phyloP scores from a whole-genome alignment of 352 stramenopile species.

The Pythium sp. region DNA sequence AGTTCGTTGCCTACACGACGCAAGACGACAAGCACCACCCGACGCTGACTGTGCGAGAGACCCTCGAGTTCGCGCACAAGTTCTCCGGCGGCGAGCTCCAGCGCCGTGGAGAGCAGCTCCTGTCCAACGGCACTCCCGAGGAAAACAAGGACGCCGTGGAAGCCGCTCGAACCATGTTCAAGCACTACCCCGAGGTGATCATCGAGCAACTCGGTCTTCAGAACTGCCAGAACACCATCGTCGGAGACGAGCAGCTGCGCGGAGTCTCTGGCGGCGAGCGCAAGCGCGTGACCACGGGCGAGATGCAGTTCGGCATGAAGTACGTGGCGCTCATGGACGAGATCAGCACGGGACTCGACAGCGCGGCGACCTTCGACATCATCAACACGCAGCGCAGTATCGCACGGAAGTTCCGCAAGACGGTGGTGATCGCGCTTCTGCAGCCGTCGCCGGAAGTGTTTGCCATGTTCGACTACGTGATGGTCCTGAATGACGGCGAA shows the following conservation, averaged over 20 bases:
- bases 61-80: too few relatives aligned
- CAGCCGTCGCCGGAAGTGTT: slow-evolving; percentile 65
- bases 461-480: slow-evolving; percentile 47
- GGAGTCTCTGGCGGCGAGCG: slow-evolving; percentile 62
- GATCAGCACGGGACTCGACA: slow-evolving; percentile 58
- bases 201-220: slow-evolving; percentile 1
- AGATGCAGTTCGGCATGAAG: slow-evolving; percentile 76
- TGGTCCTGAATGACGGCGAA: slow-evolving; percentile 47
- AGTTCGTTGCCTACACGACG: too few relatives aligned
- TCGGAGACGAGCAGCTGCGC: too few relatives aligned
- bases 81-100: too few relatives aligned
- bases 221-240: slow-evolving; percentile 23
- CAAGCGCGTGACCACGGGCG: slow-evolving; percentile 59
- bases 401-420: slow-evolving; percentile 44
- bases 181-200: too few relatives aligned
- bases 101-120: too few relatives aligned
- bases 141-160: too few relatives aligned
- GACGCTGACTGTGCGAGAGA: too few relatives aligned
- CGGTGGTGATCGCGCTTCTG: slow-evolving; percentile 71
- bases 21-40: too few relatives aligned
- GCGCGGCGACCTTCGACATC: slow-evolving; percentile 57
- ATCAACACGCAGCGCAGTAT: slow-evolving; percentile 46
- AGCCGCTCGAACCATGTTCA: too few relatives aligned
- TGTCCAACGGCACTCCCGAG: too few relatives aligned
- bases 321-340: slow-evolving; percentile 80